phyloP scores from a whole-genome alignment of 1,284 basidiomycete species.

The Microbotryum intermedium region DNA sequence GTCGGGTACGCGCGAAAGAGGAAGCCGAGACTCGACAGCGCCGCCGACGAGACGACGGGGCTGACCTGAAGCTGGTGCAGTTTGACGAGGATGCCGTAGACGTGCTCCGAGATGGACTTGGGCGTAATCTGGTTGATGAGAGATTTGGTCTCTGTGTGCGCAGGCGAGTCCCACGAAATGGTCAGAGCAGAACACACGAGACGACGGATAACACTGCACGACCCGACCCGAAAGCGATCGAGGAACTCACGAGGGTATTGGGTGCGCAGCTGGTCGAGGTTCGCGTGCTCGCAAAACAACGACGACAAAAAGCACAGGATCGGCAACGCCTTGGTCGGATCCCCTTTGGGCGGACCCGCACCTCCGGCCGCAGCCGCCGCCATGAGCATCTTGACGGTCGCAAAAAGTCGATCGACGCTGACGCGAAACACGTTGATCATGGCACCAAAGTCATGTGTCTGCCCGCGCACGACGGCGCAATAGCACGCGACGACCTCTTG shows the following conservation, averaged over 20 bases:
- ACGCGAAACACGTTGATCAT: constrained; percentile 61
- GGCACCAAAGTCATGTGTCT: constrained; percentile 74
- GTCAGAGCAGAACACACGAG: no score
- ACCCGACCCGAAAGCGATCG: neutral
- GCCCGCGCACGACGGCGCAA: constrained; percentile 68
- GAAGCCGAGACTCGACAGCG: constrained; percentile 72
- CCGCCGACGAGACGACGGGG: constrained; percentile 51
- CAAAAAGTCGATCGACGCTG: neutral
- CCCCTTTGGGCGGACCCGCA: neutral
- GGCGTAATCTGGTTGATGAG: constrained; percentile 57
- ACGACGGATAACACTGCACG: no score
- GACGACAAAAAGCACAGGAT: constrained; percentile 72
- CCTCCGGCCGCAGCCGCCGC: no score
- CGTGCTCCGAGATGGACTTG: constrained; percentile 68
- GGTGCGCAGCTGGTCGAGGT: constrained; percentile 66
- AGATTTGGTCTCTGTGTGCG: constrained; percentile 16
- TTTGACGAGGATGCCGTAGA: constrained; percentile 62
- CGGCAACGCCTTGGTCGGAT: constrained; percentile 15
- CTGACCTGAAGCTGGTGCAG: constrained; percentile 59
- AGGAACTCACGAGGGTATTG: constrained; percentile 2
- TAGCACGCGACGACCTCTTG: constrained; percentile 88
- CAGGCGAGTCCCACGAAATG: no score
- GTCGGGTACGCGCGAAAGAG: constrained; percentile 86
- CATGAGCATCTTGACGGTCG: no score
- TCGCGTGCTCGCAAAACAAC: constrained; percentile 75